Conservation (phyloP, 192 early-diverging fungal genomes). For the Mortierella antarctica region DNA sequence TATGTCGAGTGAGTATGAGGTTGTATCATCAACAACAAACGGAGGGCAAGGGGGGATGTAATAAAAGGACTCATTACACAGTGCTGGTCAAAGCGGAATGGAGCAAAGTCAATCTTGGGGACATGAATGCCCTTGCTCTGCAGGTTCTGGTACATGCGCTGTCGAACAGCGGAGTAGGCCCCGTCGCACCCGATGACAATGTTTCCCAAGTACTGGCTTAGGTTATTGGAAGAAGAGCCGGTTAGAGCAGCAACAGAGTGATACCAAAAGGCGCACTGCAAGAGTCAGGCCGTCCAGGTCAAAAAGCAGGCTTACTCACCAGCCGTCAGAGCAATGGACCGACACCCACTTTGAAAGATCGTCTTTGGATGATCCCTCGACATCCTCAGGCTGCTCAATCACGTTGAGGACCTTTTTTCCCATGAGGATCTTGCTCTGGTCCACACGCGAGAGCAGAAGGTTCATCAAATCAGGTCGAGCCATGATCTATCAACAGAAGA, state of each 20-base stretch:
- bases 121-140: neutral
- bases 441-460: conserved; percentile 1
- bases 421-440: neutral
- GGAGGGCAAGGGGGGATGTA: neutral
- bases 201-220: neutral
- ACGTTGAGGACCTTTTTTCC: conserved; percentile 4
- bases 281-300: neutral
- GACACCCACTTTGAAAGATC: neutral
- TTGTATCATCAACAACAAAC: too few relatives aligned
- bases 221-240: too few relatives aligned
- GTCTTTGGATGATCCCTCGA: neutral
- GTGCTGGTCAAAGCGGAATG: conserved; percentile 10
- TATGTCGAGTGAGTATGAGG: too few relatives aligned
- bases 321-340: neutral
- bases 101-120: conserved; percentile 5
- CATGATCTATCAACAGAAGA: conserved; percentile 2
- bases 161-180: conserved; percentile 1
- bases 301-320: neutral
- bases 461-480: conserved; percentile 15
- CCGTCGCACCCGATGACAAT: conserved; percentile 4
- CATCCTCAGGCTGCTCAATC: conserved; percentile 8
- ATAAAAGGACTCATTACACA: neutral
- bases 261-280: neutral
- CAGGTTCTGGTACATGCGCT: conserved; percentile 6
- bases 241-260: too few relatives aligned